Base-by-base conservation (phyloP, 345 rosid genomes). In the Rhodamnia rubescens region DNA sequence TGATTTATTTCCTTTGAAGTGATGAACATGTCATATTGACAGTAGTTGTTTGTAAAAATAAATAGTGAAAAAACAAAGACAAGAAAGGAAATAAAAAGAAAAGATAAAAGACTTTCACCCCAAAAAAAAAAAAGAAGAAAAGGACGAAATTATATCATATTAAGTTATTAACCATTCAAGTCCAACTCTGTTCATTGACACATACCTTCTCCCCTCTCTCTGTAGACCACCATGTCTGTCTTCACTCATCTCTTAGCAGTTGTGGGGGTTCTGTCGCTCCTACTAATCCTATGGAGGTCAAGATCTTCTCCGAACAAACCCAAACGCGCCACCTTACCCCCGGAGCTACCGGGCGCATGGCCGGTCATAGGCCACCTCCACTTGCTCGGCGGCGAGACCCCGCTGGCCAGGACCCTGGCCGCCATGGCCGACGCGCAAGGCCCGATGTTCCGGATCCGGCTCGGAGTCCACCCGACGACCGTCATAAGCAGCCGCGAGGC, bases 301-400 rank as follows among this genome's bases (percentile, higher is more conserved):
- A 88, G 58, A 21, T 12, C 83, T 32, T 74, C 20, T 27, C 20
- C 56, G 6, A 13, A 15, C 10, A 82, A 32, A 64, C 57, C 81
- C 18, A 56, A 14, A 49, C 53, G 81, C 24, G 64, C 78, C 21
- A 75, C 21, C 24, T 49, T 14, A 4, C 87, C 86, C 85, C 96
- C 95, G 20, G 92, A 93, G 81, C 92, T 95, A 15, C 16, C 83
- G 0, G 93, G 96, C 32, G 91, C 93, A 47, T 92, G 89, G 91
- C 96, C 98, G 20, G 24, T 95, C 61, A 80, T 95, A 52, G 98
- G 95, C 29, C 98, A 94, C 88, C 89, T 95, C 75, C 95, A 86
- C 84, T 92, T 91, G 74, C 92, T 95, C 6, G 83, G 82, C 1
- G 89, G 85, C 84, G 50, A 86, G 47, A 87, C 81, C 42, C 94